Base-by-base conservation (phyloP, 306 rosid species). In the Vigna nakashimae region DNA sequence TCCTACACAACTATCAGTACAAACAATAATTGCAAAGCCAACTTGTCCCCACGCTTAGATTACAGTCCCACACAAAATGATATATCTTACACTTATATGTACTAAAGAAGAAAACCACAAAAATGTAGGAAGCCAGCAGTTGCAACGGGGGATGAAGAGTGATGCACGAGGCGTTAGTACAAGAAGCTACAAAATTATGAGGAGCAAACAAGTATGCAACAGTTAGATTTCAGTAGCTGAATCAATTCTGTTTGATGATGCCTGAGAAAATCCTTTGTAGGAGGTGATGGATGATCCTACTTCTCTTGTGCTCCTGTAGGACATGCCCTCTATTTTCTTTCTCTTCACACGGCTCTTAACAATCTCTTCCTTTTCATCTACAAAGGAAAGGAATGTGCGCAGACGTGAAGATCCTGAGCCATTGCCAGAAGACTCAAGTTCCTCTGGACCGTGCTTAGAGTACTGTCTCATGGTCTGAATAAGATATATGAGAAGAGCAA, bases 371-470 rank as follows among this genome's bases (percentile, higher is more conserved):
- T 90, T 96, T 77, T 89, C 89, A 22, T 96, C 95, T 12, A 42
- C 98, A 32, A 96, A 92, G 2, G 97, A 70, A 59, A 96, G 86
- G 72, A 96, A 96, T 26, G 88, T 90, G 64, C 80, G 88, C 40
- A 96, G 51, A 16, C 82, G 89, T 0, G 76, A 56, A 0, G 97
- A 81, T 18, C 57, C 77, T 4, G 88, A 62, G 77, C 81, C 50
- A 34, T 26, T 72, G 42, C 82, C 79, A 0, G 92, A 14, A 30
- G 94, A 26, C 70, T 82, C 76, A 2, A 48, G 49, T 24, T 86
- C 90, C 20, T 87, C 88, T 0, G 80, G 6, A 48, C 62, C 13
- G 66, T 84, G 96, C 76, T 79, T 81, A 26, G 45, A 82, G 89
- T 88, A 96, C 79, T 92, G 96, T 75, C 86, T 85, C 77, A 90